phyloP scores from a whole-genome alignment of 2,329 filamentous ascomycete genomes.

The Xenosphaeropsis pyriputrescens region DNA sequence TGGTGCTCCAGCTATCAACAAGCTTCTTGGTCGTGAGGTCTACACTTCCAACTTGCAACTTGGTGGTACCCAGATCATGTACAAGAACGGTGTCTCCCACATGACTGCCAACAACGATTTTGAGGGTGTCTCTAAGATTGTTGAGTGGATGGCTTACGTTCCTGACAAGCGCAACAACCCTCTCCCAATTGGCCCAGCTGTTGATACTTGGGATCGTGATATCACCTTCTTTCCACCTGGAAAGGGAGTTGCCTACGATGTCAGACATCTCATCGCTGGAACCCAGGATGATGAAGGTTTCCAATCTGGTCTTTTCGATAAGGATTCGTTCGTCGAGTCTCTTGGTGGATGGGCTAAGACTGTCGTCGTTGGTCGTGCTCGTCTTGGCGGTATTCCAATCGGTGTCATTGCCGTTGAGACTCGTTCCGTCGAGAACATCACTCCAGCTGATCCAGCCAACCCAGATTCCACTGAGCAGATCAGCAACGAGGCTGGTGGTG shows the following conservation, averaged over 20 bases:
- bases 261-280: conserved; percentile 83
- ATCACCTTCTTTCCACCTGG: conserved; percentile 67
- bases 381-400: conserved; percentile 92
- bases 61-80: conserved; percentile 99
- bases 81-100: conserved; percentile 98
- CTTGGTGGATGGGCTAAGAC: conserved; percentile 96
- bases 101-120: conserved; percentile 98
- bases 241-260: conserved; percentile 78
- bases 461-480: conserved; percentile 97
- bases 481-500: conserved; percentile 87
- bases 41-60: conserved; percentile 99
- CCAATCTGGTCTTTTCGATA: conserved; percentile 86
- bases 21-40: conserved; percentile 91
- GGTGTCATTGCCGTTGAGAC: conserved; percentile 97
- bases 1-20: conserved; percentile 94
- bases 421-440: conserved; percentile 90
- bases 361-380: conserved; percentile 90
- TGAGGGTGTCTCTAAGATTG: conserved; percentile 92
- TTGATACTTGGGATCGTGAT: conserved; percentile 87
- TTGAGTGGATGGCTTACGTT: conserved; percentile 95
- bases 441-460: conserved; percentile 92
- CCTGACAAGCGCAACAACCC: conserved; percentile 90
- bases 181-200: conserved; percentile 77
- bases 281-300: conserved; percentile 70
- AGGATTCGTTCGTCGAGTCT: conserved; percentile 90